phyloP scores from a whole-genome alignment of 805 yeast genomes.

The Ogataea nitratoaversa region DNA sequence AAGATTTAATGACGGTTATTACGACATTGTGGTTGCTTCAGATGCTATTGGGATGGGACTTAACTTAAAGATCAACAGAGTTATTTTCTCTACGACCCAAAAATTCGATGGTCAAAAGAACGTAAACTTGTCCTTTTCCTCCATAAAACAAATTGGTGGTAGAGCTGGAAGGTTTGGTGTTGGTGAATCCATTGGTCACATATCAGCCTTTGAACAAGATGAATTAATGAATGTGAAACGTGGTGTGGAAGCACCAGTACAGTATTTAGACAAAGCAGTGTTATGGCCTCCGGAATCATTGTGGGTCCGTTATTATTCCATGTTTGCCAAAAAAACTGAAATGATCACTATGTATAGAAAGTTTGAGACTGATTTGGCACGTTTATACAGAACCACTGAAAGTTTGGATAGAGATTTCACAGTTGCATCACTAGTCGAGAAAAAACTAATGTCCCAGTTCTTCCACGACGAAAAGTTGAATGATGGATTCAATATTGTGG shows the following conservation, averaged over 20 bases:
- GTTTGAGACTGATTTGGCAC: conserved; percentile 39
- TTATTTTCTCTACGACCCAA: conserved; percentile 62
- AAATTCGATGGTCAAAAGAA: conserved; percentile 68
- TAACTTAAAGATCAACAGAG: conserved; percentile 76
- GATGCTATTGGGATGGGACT: conserved; percentile 99
- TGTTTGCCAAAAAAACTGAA: conserved; percentile 49
- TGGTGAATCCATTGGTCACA: conserved; percentile 39
- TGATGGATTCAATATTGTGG: conserved; percentile 26
- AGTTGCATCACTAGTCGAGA: conserved; percentile 26
- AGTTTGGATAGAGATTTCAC: conserved; percentile 20
- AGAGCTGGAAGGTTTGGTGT: conserved; percentile 80
- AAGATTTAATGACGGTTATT: conserved; percentile 72
- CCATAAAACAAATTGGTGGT: conserved; percentile 90
- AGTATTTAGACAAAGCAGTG: conserved; percentile 54
- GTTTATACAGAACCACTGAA: conserved; percentile 14
- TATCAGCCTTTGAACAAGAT: conserved; percentile 45
- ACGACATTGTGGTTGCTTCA: conserved; percentile 85
- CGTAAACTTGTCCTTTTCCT: conserved; percentile 51
- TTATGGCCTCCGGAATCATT: conserved; percentile 78
- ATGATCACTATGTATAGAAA: conserved; percentile 43
- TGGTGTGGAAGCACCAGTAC: conserved; percentile 48
- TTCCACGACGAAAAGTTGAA: conserved; percentile 21
- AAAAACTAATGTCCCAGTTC: conserved; percentile 22
- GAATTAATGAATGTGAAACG: conserved; percentile 43
- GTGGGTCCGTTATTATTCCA: conserved; percentile 63